phyloP scores from a whole-genome alignment of 306 rosid genomes.

The Gleditsia sinensis region DNA sequence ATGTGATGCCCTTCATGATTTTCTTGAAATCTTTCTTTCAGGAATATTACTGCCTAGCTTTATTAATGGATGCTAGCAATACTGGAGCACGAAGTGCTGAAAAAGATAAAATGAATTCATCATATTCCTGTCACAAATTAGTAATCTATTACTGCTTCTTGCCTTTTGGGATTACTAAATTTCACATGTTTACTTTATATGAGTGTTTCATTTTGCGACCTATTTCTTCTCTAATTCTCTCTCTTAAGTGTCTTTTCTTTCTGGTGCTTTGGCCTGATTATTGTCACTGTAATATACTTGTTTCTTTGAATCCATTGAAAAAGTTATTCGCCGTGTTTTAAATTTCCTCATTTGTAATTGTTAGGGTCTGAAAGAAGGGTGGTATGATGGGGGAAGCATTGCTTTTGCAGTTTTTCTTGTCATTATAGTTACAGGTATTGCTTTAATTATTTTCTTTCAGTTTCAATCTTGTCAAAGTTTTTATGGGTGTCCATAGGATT shows the following conservation, averaged over 20 bases:
- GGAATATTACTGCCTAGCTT: background rate
- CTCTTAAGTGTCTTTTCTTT: constrained; percentile 14
- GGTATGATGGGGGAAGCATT: constrained; percentile 98
- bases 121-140: constrained; percentile 17
- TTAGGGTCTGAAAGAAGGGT: constrained; percentile 83
- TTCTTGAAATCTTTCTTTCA: constrained; percentile 23
- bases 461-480: constrained; percentile 21
- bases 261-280: constrained; percentile 24
- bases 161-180: constrained; percentile 4
- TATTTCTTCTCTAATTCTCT: background rate
- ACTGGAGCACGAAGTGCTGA: background rate
- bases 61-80: constrained; percentile 1
- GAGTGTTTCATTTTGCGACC: constrained; percentile 2
- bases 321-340: constrained; percentile 18
- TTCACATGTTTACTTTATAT: constrained; percentile 3
- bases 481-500: background rate
- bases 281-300: constrained; percentile 21
- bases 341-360: constrained; percentile 31
- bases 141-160: constrained; percentile 11
- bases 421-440: constrained; percentile 85
- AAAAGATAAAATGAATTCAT: constrained; percentile 11
- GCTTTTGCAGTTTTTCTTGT: constrained; percentile 87
- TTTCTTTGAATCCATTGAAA: constrained; percentile 2
- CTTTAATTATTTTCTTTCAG: constrained; percentile 12
- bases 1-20: constrained; percentile 5